phyloP scores from a whole-genome alignment of 2,329 filamentous ascomycete species.

The Blastomyces emzantsi region DNA sequence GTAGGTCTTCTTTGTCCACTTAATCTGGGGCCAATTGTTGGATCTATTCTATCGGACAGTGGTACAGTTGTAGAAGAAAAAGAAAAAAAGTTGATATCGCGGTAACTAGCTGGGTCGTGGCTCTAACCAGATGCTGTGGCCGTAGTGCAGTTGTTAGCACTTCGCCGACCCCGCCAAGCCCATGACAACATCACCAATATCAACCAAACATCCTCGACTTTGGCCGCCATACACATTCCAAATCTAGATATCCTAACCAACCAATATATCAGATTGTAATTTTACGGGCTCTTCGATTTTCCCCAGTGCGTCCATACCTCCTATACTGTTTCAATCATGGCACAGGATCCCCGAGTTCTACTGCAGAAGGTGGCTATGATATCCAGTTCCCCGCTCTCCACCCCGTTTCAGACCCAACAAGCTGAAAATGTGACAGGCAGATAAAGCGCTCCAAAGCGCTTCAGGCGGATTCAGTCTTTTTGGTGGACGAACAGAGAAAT shows the following conservation, averaged over 20 bases:
- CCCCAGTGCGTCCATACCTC: neutral
- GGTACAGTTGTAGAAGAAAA: neutral
- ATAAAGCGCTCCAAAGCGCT: conserved; percentile 68
- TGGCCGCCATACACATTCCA: neutral
- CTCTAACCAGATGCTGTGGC: neutral
- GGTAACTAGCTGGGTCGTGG: neutral
- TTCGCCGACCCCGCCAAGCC: neutral
- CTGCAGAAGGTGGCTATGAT: conserved; percentile 58
- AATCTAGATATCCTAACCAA: neutral
- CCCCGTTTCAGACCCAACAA: conserved; percentile 17
- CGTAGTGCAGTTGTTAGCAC: too few relatives aligned
- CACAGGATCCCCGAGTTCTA: conserved; percentile 68
- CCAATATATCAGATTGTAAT: neutral
- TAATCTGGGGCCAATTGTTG: neutral
- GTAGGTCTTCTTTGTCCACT: neutral
- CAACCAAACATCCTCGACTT: neutral
- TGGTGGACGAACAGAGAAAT: conserved; percentile 77
- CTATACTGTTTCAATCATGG: conserved; percentile 26
- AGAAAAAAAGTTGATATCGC: neutral
- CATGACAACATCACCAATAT: neutral
- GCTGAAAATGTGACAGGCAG: conserved; percentile 54
- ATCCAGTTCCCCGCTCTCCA: conserved; percentile 19
- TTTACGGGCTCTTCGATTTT: neutral
- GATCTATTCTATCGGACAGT: neutral
- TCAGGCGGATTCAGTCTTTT: conserved; percentile 82